Conservation (phyloP, 2,329 filamentous ascomycete species). For the Aspergillus japonicus region DNA sequence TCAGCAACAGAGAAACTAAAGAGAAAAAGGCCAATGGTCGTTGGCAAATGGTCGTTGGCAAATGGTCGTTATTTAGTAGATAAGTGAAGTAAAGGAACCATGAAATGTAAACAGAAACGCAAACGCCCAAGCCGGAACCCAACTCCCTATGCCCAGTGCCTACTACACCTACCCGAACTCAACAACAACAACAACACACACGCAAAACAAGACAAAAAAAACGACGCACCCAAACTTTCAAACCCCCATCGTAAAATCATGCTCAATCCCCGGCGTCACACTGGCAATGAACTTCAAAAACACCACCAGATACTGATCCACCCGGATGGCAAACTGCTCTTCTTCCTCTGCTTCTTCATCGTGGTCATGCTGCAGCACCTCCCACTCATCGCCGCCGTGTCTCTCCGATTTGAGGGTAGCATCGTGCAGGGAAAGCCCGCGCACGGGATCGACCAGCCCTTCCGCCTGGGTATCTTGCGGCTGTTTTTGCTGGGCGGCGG, state of each 20-base stretch:
- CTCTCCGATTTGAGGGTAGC: constrained; percentile 33
- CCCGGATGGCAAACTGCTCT: constrained; percentile 49
- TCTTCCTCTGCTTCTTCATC: constrained; percentile 46
- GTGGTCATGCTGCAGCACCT: constrained; percentile 54
- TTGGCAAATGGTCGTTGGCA: no score
- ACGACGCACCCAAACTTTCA: constrained; percentile 42
- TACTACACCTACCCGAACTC: neutral
- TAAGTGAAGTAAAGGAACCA: no score
- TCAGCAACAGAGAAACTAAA: no score
- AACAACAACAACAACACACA: neutral
- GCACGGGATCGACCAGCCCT: constrained; percentile 79
- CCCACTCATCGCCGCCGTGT: constrained; percentile 62
- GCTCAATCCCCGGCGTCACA: constrained; percentile 94
- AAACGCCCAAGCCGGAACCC: no score
- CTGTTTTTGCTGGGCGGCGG: constrained; percentile 18
- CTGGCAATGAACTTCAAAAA: constrained; percentile 71
- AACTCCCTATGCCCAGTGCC: no score
- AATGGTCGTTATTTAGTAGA: no score
- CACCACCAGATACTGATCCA: constrained; percentile 53
- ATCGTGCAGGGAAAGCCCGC: constrained; percentile 59
- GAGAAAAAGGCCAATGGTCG: no score
- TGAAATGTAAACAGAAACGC: no score
- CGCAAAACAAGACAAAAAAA: neutral
- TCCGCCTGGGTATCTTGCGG: constrained; percentile 63
- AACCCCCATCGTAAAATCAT: constrained; percentile 96